Percentiles rank a stretch among this genome's conserved stretches.
phyloP scores from a whole-genome alignment of 2,329 filamentous ascomycete genomes.

The Fusarium camptoceras region DNA sequence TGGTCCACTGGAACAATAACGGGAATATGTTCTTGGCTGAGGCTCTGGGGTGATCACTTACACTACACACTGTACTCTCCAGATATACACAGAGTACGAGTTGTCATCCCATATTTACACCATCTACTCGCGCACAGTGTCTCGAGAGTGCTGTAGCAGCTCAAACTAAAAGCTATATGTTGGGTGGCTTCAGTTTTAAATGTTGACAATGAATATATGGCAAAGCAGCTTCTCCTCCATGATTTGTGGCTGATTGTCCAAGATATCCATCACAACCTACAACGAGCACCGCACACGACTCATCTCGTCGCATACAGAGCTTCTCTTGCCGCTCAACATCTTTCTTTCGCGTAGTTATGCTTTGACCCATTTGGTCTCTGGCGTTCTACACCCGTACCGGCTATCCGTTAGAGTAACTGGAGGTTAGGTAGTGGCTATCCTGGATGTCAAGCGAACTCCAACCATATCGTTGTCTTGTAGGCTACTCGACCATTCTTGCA shows the following conservation, averaged over 20 bases:
- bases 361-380: background rate
- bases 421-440: background rate
- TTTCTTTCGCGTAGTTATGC: background rate
- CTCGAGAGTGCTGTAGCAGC: background rate
- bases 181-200: too few species aligned
- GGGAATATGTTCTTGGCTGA: background rate
- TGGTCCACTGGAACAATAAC: constrained; percentile 15
- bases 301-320: background rate
- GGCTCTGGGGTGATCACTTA: background rate
- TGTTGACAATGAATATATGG: background rate
- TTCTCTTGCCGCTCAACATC: background rate
- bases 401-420: background rate
- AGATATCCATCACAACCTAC: background rate
- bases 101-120: background rate
- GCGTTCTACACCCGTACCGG: background rate
- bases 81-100: background rate
- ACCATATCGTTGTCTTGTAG: background rate
- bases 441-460: background rate
- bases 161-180: background rate
- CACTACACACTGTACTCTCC: background rate
- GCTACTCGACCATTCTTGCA: too few species aligned
- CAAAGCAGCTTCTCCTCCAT: background rate
- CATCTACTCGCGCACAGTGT: background rate
- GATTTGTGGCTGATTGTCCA: background rate
- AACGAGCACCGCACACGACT: too few species aligned